phyloP scores from a whole-genome alignment of 192 early-diverging fungal species.

The Linnemannia exigua region DNA sequence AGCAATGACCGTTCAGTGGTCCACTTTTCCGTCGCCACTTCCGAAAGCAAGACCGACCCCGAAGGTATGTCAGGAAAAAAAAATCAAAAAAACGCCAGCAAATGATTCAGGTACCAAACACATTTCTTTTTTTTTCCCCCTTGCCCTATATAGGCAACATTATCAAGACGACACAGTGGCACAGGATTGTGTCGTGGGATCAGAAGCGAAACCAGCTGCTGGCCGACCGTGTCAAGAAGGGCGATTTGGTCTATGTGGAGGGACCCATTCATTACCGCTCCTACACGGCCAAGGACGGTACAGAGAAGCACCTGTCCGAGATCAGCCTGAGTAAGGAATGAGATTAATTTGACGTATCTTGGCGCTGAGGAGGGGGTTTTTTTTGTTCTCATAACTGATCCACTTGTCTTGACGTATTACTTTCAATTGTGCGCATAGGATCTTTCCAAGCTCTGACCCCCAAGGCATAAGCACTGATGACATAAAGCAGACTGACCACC shows the following conservation, averaged over 20 bases:
- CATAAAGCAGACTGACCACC: neutral
- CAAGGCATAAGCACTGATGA: constrained; percentile 3
- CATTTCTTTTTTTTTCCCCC: neutral
- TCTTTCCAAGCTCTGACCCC: constrained; percentile 36
- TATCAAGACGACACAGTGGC: constrained; percentile 79
- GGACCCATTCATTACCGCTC: constrained; percentile 74
- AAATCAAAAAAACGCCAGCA: constrained; percentile 7
- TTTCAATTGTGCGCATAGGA: constrained; percentile 4
- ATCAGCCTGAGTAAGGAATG: constrained; percentile 61
- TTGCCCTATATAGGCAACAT: constrained; percentile 62
- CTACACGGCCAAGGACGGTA: constrained; percentile 75
- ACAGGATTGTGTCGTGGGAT: constrained; percentile 67
- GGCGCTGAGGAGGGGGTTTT: neutral
- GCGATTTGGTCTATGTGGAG: constrained; percentile 75
- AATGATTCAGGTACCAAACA: neutral
- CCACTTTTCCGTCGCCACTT: constrained; percentile 74
- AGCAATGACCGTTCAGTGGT: constrained; percentile 61
- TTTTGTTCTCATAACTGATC: neutral
- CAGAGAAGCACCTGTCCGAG: constrained; percentile 65
- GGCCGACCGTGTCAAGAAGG: constrained; percentile 69
- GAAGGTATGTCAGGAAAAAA: constrained; percentile 52
- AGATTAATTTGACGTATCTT: neutral
- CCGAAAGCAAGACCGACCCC: constrained; percentile 68
- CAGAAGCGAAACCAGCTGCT: constrained; percentile 51
- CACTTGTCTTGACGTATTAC: neutral